These are phyloP conservation scores for Avena atlantica DNA, from an alignment of 176 grass and related monocot species.

Conservation along the genomic window DNA sequence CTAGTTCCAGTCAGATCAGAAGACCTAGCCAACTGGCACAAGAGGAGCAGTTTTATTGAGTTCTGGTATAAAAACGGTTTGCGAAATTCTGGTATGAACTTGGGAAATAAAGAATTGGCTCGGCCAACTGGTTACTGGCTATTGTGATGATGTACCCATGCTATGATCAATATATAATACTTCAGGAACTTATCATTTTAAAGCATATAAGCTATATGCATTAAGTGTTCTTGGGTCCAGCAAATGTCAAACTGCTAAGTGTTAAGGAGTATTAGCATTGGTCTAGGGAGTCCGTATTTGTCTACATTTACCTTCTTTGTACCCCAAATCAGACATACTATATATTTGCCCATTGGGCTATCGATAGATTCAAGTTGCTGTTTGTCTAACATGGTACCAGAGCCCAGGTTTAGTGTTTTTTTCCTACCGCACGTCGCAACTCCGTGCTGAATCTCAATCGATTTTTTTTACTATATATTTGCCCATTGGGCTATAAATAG, in stretches of 20 bases:
- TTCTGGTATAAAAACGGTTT: background rate
- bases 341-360: too few species aligned
- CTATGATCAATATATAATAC: background rate
- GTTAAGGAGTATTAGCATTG: too few species aligned
- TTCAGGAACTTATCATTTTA: background rate
- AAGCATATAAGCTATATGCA: background rate
- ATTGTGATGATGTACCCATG: background rate
- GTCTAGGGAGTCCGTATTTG: too few species aligned
- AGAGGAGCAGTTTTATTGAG: background rate
- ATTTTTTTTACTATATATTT: too few species aligned
- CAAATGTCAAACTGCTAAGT: background rate
- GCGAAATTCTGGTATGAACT: background rate
- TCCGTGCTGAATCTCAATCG: too few species aligned
- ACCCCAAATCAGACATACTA: too few species aligned
- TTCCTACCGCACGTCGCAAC: too few species aligned
- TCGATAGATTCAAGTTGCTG: too few species aligned
- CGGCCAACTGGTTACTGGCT: background rate
- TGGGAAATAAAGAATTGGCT: background rate
- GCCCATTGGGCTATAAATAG: too few species aligned
- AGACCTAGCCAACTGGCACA: background rate
- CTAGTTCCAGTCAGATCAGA: background rate
- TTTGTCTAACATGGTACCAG: too few species aligned
- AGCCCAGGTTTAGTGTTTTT: too few species aligned
- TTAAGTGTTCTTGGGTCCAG: background rate
- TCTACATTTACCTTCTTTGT: too few species aligned